Percentiles rank a stretch among this genome's conserved stretches.
Conservation (phyloP, 441 rosid genomes). For the Aleurites moluccanus region DNA sequence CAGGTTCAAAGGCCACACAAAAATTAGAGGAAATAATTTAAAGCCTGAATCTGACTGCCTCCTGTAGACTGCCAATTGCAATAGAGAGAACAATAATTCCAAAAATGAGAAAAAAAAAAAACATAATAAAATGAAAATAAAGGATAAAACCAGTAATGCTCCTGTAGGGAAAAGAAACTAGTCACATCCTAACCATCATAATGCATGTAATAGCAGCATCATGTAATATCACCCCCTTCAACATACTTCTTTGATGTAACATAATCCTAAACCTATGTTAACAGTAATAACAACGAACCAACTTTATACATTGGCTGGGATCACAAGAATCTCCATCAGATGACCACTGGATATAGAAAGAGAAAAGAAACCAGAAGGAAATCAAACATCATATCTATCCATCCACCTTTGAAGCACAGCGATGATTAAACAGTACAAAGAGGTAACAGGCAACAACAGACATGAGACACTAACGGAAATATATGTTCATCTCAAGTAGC, state of each 20-base stretch:
- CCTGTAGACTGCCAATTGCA: neutral
- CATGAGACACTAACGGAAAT: conserved; percentile 21
- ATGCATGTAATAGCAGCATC: conserved; percentile 23
- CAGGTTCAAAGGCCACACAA: too few relatives aligned
- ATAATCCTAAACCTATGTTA: conserved; percentile 31
- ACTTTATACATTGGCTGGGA: conserved; percentile 46
- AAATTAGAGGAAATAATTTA: too few relatives aligned
- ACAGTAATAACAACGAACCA: conserved; percentile 25
- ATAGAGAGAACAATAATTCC: too few relatives aligned
- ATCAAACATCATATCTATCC: conserved; percentile 32
- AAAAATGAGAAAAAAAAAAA: too few relatives aligned
- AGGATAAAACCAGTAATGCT: too few relatives aligned
- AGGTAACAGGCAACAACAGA: conserved; percentile 21
- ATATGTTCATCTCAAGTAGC: conserved; percentile 36
- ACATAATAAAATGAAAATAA: neutral
- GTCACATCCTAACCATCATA: conserved; percentile 12
- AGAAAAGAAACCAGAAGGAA: conserved; percentile 35
- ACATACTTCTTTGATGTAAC: conserved; percentile 14
- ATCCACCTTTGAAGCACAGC: conserved; percentile 23
- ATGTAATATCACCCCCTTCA: neutral
- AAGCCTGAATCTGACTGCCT: too few relatives aligned
- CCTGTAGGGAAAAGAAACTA: neutral
- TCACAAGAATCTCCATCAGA: conserved; percentile 35
- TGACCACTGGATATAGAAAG: conserved; percentile 15
- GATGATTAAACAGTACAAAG: conserved; percentile 18